phyloP scores from a whole-genome alignment of 208 protist species.

The Strigomonas culicis region DNA sequence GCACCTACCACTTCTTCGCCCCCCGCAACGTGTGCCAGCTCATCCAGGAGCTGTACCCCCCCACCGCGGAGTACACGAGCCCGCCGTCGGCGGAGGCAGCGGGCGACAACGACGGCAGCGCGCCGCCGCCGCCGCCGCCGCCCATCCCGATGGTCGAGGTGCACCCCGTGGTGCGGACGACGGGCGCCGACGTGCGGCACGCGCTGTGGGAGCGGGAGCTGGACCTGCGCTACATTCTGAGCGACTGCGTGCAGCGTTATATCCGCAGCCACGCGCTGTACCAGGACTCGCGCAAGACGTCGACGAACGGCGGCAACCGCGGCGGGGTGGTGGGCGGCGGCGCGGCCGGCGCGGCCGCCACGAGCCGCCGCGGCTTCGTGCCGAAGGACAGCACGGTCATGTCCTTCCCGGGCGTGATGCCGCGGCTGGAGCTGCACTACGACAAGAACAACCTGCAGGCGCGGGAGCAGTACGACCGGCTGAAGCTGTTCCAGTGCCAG shows the following conservation, averaged over 20 bases:
- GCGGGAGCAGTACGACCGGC: slow-evolving; percentile 76
- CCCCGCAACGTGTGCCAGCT: slow-evolving; percentile 67
- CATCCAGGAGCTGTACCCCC: slow-evolving; percentile 73
- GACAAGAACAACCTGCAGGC: slow-evolving; percentile 82
- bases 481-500: slow-evolving; percentile 62
- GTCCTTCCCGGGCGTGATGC: slow-evolving; percentile 69
- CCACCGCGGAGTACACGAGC: slow-evolving; percentile 8
- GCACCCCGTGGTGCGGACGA: slow-evolving; percentile 63
- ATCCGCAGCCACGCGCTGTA: slow-evolving; percentile 79
- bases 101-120: neutral
- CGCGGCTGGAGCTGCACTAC: slow-evolving; percentile 82
- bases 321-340: too few species aligned
- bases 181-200: slow-evolving; percentile 81
- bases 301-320: slow-evolving; percentile 26
- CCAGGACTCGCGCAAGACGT: slow-evolving; percentile 65
- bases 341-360: neutral
- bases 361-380: slow-evolving; percentile 14
- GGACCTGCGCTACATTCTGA: slow-evolving; percentile 51
- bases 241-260: slow-evolving; percentile 75
- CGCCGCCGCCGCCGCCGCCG: neutral
- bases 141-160: slow-evolving; percentile 73
- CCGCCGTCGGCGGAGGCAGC: neutral
- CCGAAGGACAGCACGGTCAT: slow-evolving; percentile 37
- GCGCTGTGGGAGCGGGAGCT: slow-evolving; percentile 80
- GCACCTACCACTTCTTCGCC: slow-evolving; percentile 8